phyloP scores from a whole-genome alignment of 2,329 filamentous ascomycete species.

The Sporothrix globosa region DNA sequence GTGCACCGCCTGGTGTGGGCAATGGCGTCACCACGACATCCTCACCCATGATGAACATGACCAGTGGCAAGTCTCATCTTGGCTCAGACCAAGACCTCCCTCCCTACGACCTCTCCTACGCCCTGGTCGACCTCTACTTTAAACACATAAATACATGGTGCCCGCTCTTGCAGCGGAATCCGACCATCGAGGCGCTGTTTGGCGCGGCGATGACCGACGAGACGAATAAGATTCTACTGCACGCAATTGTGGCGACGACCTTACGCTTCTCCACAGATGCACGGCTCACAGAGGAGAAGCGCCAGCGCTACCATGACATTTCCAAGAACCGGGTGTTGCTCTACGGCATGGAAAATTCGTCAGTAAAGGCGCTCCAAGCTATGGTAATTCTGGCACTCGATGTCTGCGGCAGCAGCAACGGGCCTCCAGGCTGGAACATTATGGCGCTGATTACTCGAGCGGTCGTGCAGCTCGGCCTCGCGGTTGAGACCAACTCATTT shows the following conservation, averaged over 20 bases:
- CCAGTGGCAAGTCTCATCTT: constrained; percentile 48
- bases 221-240: constrained; percentile 78
- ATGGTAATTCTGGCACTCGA: constrained; percentile 85
- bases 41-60: constrained; percentile 56
- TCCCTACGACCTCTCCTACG: constrained; percentile 73
- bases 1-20: constrained; percentile 34
- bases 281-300: constrained; percentile 71
- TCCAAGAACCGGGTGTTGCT: constrained; percentile 86
- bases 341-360: constrained; percentile 87
- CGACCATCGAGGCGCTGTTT: constrained; percentile 80
- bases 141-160: constrained; percentile 84
- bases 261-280: constrained; percentile 80
- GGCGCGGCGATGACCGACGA: constrained; percentile 76
- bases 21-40: constrained; percentile 28
- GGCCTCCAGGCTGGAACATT: constrained; percentile 89
- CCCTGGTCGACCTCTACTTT: constrained; percentile 75
- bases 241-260: constrained; percentile 87
- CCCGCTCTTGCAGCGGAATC: constrained; percentile 83
- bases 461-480: constrained; percentile 83
- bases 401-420: constrained; percentile 82
- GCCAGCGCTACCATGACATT: constrained; percentile 74
- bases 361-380: constrained; percentile 84
- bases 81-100: constrained; percentile 69
- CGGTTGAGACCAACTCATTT: constrained; percentile 79
- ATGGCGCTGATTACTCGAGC: constrained; percentile 86